phyloP scores from a whole-genome alignment of 345 rosid genomes.

The Brassica juncea region DNA sequence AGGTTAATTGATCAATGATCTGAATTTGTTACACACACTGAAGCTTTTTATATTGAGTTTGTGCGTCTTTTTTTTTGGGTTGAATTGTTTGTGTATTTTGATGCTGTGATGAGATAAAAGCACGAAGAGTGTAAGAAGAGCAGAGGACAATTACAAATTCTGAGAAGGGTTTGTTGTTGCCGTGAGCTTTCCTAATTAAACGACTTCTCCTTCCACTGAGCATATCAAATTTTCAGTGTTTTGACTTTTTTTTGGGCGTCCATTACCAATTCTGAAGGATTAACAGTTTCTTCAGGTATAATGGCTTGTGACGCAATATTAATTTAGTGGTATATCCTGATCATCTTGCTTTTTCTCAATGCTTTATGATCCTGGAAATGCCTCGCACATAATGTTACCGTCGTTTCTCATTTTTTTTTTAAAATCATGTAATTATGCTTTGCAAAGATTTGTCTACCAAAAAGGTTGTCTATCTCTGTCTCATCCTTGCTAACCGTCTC shows the following conservation, averaged over 20 bases:
- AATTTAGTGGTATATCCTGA: slow-evolving; percentile 72
- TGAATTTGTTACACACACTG: slow-evolving; percentile 98
- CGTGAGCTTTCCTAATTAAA: slow-evolving; percentile 64
- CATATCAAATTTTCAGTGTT: slow-evolving; percentile 9
- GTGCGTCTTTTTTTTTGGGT: neutral
- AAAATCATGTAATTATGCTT: no score
- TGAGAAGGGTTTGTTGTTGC: slow-evolving; percentile 31
- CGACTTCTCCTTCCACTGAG: slow-evolving; percentile 99
- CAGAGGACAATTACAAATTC: slow-evolving; percentile 55
- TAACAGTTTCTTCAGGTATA: slow-evolving; percentile 59
- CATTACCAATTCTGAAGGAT: slow-evolving; percentile 81
- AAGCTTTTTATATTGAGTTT: slow-evolving; percentile 43
- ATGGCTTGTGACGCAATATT: slow-evolving; percentile 76
- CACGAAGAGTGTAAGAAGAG: slow-evolving; percentile 62
- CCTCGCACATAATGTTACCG: slow-evolving; percentile 35
- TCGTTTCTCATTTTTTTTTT: no score
- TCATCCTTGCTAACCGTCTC: no score
- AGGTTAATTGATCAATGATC: slow-evolving; percentile 67
- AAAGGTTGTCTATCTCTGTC: no score
- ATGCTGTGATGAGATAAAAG: slow-evolving; percentile 67
- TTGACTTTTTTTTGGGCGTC: slow-evolving; percentile 40
- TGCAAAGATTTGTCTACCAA: no score
- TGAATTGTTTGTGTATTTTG: neutral
- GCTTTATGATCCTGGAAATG: slow-evolving; percentile 73
- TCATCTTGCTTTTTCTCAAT: slow-evolving; percentile 41